Conservation (phyloP, 2,329 filamentous ascomycete genomes). For the Chrysoporthe austroafricana region DNA sequence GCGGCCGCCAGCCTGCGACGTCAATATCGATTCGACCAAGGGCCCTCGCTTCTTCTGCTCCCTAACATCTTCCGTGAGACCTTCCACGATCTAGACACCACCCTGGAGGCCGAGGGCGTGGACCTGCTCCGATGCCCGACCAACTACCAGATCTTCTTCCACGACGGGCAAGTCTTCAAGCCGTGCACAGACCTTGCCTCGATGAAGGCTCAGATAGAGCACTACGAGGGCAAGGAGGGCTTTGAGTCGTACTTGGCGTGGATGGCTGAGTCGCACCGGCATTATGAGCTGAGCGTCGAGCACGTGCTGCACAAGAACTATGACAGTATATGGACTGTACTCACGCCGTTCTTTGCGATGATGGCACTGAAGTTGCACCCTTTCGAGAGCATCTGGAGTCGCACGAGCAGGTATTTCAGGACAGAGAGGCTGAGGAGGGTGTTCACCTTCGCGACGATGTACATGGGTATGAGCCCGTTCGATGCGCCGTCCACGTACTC, state of each 20-base stretch:
- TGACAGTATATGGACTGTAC: constrained; percentile 59
- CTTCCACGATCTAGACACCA: constrained; percentile 70
- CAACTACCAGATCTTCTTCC: constrained; percentile 77
- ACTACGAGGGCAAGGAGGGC: constrained; percentile 72
- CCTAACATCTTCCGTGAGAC: constrained; percentile 72
- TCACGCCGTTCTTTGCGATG: constrained; percentile 60
- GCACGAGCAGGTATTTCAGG: constrained; percentile 70
- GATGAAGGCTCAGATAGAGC: constrained; percentile 74
- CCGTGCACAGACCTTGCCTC: constrained; percentile 69
- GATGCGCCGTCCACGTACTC: constrained; percentile 77
- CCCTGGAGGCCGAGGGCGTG: constrained; percentile 67
- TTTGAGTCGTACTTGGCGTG: constrained; percentile 71
- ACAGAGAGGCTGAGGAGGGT: constrained; percentile 70
- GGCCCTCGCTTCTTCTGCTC: constrained; percentile 73
- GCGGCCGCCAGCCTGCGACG: not conserved
- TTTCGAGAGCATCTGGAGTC: constrained; percentile 70
- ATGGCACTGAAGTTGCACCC: constrained; percentile 67
- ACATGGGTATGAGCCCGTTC: constrained; percentile 81
- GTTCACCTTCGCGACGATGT: constrained; percentile 81
- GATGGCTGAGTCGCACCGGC: constrained; percentile 67
- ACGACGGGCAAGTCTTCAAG: constrained; percentile 66
- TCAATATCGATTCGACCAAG: constrained; percentile 72
- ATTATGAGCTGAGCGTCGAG: constrained; percentile 69
- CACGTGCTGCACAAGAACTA: constrained; percentile 73
- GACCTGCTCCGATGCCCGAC: constrained; percentile 72